These are phyloP conservation scores for Elsinoe arachidis DNA, from an alignment of 2,329 filamentous ascomycete genomes.

Conservation along the genomic window DNA sequence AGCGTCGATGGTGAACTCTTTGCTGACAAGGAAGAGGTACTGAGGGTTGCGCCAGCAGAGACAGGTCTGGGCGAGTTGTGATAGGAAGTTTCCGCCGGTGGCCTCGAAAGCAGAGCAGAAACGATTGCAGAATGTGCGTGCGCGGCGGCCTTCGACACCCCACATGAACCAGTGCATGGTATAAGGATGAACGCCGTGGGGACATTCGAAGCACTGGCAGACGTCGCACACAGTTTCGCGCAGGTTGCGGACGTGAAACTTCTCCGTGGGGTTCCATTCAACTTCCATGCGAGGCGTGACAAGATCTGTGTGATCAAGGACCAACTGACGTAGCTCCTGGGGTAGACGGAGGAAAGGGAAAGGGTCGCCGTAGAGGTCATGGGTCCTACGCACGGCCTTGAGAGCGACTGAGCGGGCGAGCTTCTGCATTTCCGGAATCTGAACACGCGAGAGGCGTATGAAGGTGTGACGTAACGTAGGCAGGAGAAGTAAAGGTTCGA, in stretches of 20 bases:
- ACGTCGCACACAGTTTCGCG: background rate
- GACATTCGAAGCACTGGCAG: background rate
- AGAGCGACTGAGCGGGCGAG: background rate
- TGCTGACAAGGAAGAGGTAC: background rate
- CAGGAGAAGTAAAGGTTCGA: background rate
- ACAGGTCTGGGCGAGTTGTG: background rate
- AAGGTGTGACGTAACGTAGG: background rate
- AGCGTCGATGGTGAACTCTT: background rate
- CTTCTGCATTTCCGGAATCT: background rate
- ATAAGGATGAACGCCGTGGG: background rate
- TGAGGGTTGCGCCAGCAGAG: background rate
- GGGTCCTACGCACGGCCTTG: background rate
- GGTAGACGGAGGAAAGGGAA: background rate
- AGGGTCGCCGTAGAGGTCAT: background rate
- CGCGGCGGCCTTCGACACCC: background rate
- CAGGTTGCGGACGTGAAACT: background rate
- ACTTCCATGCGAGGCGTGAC: background rate
- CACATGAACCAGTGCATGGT: slow-evolving; percentile 4
- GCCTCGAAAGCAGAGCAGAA: slow-evolving; percentile 4
- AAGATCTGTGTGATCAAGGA: background rate
- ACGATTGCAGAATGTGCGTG: slow-evolving; percentile 1
- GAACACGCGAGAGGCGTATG: background rate
- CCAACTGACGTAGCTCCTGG: background rate
- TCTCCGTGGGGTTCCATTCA: slow-evolving; percentile 1
- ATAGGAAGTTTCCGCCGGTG: background rate